These are phyloP conservation scores for Solanum chacoense DNA, from an alignment of 305 asterid genomes.

Conservation along the genomic window DNA sequence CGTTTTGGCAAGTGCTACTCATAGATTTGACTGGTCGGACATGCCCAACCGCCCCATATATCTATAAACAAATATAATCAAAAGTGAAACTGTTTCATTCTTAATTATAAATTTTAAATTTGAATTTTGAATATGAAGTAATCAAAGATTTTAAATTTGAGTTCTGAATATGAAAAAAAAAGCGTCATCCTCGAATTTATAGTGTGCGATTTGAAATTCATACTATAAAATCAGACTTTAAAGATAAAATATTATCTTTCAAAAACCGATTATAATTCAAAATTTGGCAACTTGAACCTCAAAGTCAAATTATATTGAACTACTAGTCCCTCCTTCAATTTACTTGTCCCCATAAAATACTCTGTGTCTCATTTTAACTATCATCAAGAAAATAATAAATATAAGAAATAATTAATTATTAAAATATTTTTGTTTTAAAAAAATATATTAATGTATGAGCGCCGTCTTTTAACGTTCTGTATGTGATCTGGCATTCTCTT, in stretches of 20 bases:
- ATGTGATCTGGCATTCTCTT: neutral
- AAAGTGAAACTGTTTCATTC: rapidly evolving
- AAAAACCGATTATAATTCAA: no score
- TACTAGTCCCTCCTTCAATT: neutral
- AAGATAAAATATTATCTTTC: no score
- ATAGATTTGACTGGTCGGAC: neutral
- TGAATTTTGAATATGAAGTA: no score
- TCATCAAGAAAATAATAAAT: neutral
- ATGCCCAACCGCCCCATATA: neutral
- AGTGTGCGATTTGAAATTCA: neutral
- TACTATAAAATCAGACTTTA: no score
- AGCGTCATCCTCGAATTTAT: no score
- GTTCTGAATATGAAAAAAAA: no score
- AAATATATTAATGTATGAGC: neutral
- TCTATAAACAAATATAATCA: no score
- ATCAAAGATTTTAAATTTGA: no score
- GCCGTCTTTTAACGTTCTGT: neutral
- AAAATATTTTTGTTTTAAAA: neutral
- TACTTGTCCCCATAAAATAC: neutral
- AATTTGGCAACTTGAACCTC: neutral
- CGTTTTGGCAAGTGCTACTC: neutral
- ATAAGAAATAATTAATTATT: neutral
- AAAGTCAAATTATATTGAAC: neutral
- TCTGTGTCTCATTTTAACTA: neutral
- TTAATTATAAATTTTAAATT: no score